Conservation (phyloP, 2,329 filamentous ascomycete genomes). For the Penicillium psychrosexuale region DNA sequence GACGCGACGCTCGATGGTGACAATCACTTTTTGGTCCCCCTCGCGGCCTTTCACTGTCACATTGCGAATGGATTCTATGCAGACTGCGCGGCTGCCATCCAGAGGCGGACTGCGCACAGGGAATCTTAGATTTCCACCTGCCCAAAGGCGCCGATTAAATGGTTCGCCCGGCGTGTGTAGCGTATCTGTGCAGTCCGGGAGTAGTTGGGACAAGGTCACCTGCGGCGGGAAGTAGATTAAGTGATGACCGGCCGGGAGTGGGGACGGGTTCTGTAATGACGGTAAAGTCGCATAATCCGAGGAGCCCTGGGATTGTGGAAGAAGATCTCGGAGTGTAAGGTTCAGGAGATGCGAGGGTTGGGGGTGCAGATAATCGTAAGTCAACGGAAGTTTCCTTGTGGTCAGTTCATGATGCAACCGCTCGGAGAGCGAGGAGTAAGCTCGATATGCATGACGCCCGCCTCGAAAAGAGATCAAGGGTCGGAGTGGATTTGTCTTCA, state of each 20-base stretch:
- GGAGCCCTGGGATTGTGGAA: slow-evolving; percentile 37
- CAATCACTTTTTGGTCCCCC: slow-evolving; percentile 58
- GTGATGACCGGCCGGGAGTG: slow-evolving; percentile 61
- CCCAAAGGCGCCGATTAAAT: slow-evolving; percentile 82
- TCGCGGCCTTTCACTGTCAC: slow-evolving; percentile 50
- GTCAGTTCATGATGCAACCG: slow-evolving; percentile 47
- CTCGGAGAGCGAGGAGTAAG: slow-evolving; percentile 36
- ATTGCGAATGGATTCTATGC: slow-evolving; percentile 48
- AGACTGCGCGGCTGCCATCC: slow-evolving; percentile 40
- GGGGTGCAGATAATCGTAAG: slow-evolving; percentile 58
- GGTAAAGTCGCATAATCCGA: slow-evolving; percentile 33
- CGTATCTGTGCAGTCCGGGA: slow-evolving; percentile 80
- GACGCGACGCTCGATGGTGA: slow-evolving; percentile 57
- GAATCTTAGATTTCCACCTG: slow-evolving; percentile 69
- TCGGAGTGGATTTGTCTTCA: slow-evolving; percentile 2
- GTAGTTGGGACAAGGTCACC: slow-evolving; percentile 59
- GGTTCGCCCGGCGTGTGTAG: slow-evolving; percentile 70
- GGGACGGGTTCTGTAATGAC: slow-evolving; percentile 30
- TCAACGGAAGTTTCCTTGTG: slow-evolving; percentile 47
- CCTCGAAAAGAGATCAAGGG: slow-evolving; percentile 10
- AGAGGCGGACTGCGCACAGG: slow-evolving; percentile 29
- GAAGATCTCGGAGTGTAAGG: slow-evolving; percentile 57
- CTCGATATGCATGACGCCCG: slow-evolving; percentile 7
- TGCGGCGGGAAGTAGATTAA: slow-evolving; percentile 82
- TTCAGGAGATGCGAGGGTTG: slow-evolving; percentile 64